Conservation (phyloP, 805 yeast species). For the Candida takata region DNA sequence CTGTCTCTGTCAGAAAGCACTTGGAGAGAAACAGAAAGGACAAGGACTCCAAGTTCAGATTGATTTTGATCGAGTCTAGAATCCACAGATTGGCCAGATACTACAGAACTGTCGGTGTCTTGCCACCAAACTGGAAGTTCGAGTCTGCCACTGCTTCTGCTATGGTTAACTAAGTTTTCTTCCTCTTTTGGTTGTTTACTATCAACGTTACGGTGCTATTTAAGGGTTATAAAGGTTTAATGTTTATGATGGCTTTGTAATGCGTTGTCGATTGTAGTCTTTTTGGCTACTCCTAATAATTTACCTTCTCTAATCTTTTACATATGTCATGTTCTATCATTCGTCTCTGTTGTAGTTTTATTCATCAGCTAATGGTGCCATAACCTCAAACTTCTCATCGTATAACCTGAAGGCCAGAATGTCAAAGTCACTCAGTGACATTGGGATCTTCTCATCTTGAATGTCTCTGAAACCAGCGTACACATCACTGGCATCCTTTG, state of each 20-base stretch:
- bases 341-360: slow-evolving; percentile 1
- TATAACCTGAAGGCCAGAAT: slow-evolving; percentile 16
- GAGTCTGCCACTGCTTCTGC: slow-evolving; percentile 99
- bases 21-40: slow-evolving; percentile 99
- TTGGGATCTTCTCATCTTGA: slow-evolving; percentile 5
- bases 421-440: slow-evolving; percentile 12
- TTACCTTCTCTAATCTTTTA: no score
- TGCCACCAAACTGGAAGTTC: slow-evolving; percentile 99
- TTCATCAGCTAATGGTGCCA: slow-evolving; percentile 14
- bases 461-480: slow-evolving; percentile 18
- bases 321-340: no score
- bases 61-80: slow-evolving; percentile 99
- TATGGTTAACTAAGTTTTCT: slow-evolving; percentile 82
- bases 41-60: slow-evolving; percentile 99
- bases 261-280: not conserved
- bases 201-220: slow-evolving; percentile 5
- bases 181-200: slow-evolving; percentile 16
- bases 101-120: slow-evolving; percentile 99
- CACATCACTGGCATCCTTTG: slow-evolving; percentile 15
- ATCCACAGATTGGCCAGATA: slow-evolving; percentile 99
- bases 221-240: slow-evolving; percentile 4
- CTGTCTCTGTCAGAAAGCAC: slow-evolving; percentile 99
- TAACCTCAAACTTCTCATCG: slow-evolving; percentile 16
- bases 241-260: slow-evolving; percentile 4
- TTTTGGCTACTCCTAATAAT: no score